Conservation (phyloP, 2,329 filamentous ascomycete species). For the Stachybotrys elegans region DNA sequence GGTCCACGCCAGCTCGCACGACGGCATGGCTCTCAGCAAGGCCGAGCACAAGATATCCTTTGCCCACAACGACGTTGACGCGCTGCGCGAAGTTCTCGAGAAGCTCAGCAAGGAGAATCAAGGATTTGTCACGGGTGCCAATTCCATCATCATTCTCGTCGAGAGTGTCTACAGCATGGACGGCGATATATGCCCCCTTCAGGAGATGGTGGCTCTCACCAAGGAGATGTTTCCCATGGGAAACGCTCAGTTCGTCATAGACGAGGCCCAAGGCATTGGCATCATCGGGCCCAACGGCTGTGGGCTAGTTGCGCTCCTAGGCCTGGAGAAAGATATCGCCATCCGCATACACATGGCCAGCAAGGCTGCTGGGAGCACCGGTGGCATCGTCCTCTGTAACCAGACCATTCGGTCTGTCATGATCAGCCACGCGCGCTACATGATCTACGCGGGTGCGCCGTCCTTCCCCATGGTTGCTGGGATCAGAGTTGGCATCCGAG, state of each 20-base stretch:
- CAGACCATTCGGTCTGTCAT: conserved; percentile 3
- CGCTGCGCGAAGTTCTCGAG: conserved; percentile 28
- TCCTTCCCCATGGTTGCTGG: background rate
- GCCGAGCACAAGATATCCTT: conserved; percentile 40
- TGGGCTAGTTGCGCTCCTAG: conserved; percentile 43
- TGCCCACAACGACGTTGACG: conserved; percentile 32
- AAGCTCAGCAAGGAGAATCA: conserved; percentile 21
- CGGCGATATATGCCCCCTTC: conserved; percentile 32
- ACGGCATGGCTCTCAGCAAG: conserved; percentile 53
- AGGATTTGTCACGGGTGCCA: conserved; percentile 16
- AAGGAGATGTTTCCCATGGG: conserved; percentile 22
- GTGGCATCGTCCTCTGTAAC: conserved; percentile 1
- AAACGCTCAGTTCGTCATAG: conserved; percentile 44
- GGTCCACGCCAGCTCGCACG: conserved; percentile 60
- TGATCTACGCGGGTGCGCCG: background rate
- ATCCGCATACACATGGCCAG: conserved; percentile 44
- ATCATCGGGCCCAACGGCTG: conserved; percentile 41
- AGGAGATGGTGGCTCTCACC: conserved; percentile 26
- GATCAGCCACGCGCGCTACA: background rate
- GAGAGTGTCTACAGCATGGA: conserved; percentile 40
- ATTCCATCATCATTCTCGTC: conserved; percentile 29
- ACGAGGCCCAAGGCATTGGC: conserved; percentile 50
- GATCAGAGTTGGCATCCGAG: background rate
- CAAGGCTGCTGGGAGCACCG: conserved; percentile 33
- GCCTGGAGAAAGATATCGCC: conserved; percentile 41